Conservation (phyloP, 352 stramenopile species). For the Globisporangium nagaii region DNA sequence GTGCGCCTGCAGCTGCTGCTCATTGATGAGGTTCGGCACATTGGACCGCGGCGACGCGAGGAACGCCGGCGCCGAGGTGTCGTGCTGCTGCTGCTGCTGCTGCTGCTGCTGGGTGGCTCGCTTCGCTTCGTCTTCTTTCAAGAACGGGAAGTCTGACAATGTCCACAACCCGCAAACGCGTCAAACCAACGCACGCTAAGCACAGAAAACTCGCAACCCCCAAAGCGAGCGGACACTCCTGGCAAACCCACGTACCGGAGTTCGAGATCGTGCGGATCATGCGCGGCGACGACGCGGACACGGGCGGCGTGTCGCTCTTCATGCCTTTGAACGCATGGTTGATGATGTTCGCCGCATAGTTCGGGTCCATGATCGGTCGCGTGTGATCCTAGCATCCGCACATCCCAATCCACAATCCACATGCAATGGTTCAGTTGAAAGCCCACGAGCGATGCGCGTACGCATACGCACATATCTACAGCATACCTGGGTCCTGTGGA, state of each 20-base stretch:
- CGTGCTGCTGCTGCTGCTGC: neutral
- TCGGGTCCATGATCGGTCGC: slow-evolving; percentile 22
- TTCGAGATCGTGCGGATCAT: slow-evolving; percentile 63
- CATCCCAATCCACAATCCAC: too few species aligned
- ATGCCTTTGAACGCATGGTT: slow-evolving; percentile 67
- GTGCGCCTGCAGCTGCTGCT: slow-evolving; percentile 33
- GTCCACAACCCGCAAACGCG: too few species aligned
- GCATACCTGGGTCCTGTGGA: slow-evolving; percentile 37
- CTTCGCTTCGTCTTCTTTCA: slow-evolving; percentile 52
- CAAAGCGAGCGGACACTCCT: too few species aligned
- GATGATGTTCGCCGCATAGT: slow-evolving; percentile 48
- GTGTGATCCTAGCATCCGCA: slow-evolving; percentile 10
- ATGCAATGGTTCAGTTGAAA: too few species aligned
- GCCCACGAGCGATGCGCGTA: too few species aligned
- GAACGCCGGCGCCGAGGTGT: slow-evolving; percentile 10
- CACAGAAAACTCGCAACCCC: too few species aligned
- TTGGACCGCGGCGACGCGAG: slow-evolving; percentile 7
- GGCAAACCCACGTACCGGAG: slow-evolving; percentile 27
- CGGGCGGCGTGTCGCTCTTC: slow-evolving; percentile 30
- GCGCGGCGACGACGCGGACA: slow-evolving; percentile 37
- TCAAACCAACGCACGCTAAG: too few species aligned
- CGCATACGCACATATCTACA: too few species aligned
- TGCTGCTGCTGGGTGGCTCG: neutral
- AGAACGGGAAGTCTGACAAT: slow-evolving; percentile 53
- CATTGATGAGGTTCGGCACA: slow-evolving; percentile 2